Evolutionary conservation across 306 rosid species (phyloP).

Genomic region (Prunus armeniaca): DNA sequence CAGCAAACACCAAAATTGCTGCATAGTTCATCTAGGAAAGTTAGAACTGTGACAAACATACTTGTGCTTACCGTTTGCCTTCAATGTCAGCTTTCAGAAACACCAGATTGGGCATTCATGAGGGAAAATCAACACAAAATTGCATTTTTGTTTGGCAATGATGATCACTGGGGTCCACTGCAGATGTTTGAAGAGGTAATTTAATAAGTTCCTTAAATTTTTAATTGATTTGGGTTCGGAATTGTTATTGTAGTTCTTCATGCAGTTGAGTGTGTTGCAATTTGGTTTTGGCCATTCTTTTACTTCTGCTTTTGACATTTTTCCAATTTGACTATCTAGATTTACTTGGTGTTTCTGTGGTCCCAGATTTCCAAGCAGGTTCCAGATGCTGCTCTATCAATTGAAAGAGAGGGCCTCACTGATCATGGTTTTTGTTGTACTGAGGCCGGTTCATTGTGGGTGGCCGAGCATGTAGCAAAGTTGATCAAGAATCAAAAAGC

Average conservation of each 20-base stretch:
- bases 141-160: constrained; percentile 70
- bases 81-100: constrained; percentile 64
- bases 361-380: constrained; percentile 69
- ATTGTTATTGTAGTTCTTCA: background rate
- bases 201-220: background rate
- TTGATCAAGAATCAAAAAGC: constrained; percentile 49
- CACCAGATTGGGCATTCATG: constrained; percentile 81
- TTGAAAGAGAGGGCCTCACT: constrained; percentile 69
- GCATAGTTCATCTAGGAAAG: background rate
- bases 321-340: constrained; percentile 11
- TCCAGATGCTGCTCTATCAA: constrained; percentile 51
- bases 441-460: constrained; percentile 79
- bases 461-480: constrained; percentile 71
- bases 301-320: constrained; percentile 12
- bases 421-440: constrained; percentile 70
- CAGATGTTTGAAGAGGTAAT: constrained; percentile 78
- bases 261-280: background rate
- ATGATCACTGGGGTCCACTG: constrained; percentile 97
- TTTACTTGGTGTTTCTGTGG: constrained; percentile 21
- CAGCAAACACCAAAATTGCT: background rate
- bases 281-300: constrained; percentile 6
- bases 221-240: too few species aligned
- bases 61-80: constrained; percentile 33
- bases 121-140: constrained; percentile 55
- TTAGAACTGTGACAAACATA: constrained; percentile 17